A percentile compares a stretch with the other conserved stretches of the same genome.
phyloP scores from a whole-genome alignment of 2,329 filamentous ascomycete species.

The Neopestalotiopsis clavispora region DNA sequence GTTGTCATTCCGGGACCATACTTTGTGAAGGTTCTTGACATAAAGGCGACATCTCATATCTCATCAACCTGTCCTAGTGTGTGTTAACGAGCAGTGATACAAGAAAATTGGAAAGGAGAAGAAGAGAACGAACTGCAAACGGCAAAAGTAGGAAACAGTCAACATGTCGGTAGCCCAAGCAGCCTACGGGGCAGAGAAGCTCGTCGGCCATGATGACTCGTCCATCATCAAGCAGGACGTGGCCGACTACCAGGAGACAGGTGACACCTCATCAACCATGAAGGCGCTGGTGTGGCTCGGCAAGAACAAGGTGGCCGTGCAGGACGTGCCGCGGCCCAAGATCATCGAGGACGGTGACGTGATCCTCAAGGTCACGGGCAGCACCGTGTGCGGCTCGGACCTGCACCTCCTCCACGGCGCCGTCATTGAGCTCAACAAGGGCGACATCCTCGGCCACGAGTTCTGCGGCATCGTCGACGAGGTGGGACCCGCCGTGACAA shows the following conservation, averaged over 20 bases:
- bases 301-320: slow-evolving; percentile 76
- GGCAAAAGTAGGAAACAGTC: background rate
- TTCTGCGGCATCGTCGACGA: slow-evolving; percentile 62
- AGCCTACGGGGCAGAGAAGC: slow-evolving; percentile 70
- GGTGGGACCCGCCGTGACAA: slow-evolving; percentile 59
- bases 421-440: slow-evolving; percentile 64
- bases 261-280: slow-evolving; percentile 67
- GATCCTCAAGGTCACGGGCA: slow-evolving; percentile 77
- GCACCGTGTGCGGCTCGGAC: slow-evolving; percentile 63
- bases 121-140: background rate
- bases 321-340: slow-evolving; percentile 71
- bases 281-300: slow-evolving; percentile 83
- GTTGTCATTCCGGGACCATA: too few relatives aligned
- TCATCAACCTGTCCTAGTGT: too few relatives aligned
- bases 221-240: slow-evolving; percentile 72
- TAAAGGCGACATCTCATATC: too few relatives aligned
- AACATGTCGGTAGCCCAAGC: slow-evolving; percentile 67
- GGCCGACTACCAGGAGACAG: slow-evolving; percentile 56
- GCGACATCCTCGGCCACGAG: slow-evolving; percentile 70
- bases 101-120: background rate
- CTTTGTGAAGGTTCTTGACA: too few relatives aligned
- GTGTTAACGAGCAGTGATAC: too few relatives aligned
- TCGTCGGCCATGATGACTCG: slow-evolving; percentile 70
- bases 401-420: slow-evolving; percentile 61
- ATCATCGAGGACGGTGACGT: slow-evolving; percentile 77